phyloP scores from a whole-genome alignment of 2,329 filamentous ascomycete genomes.

The Beauveria bassiana region DNA sequence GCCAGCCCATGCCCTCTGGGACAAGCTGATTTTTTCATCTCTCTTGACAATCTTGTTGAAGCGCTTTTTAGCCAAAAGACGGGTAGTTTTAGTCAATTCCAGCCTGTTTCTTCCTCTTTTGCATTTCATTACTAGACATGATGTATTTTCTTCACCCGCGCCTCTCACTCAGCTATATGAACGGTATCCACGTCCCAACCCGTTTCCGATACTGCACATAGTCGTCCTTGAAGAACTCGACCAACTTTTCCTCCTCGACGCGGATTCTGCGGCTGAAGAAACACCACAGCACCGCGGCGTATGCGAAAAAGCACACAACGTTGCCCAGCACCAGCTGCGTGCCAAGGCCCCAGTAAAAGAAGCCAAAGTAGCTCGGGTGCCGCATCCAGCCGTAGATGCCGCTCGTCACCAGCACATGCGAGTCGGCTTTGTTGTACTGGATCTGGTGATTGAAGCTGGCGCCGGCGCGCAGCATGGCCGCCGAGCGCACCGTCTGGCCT shows the following conservation, averaged over 20 bases:
- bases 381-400: slow-evolving; percentile 71
- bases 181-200: slow-evolving; percentile 74
- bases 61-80: neutral
- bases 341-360: slow-evolving; percentile 97
- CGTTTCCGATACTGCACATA: slow-evolving; percentile 66
- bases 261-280: slow-evolving; percentile 73
- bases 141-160: neutral
- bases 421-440: slow-evolving; percentile 57
- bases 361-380: slow-evolving; percentile 94
- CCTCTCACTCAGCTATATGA: slow-evolving; percentile 26
- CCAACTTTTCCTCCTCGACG: slow-evolving; percentile 70
- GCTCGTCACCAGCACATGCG: slow-evolving; percentile 72
- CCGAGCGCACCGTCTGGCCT: slow-evolving; percentile 69
- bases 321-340: slow-evolving; percentile 90
- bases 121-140: neutral
- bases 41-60: neutral
- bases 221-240: slow-evolving; percentile 76
- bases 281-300: slow-evolving; percentile 68
- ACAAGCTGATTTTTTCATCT: neutral
- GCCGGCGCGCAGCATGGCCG: slow-evolving; percentile 84
- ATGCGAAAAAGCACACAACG: slow-evolving; percentile 65
- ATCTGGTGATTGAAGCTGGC: slow-evolving; percentile 88
- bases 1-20: slow-evolving; percentile 21
- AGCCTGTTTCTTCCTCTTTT: neutral
- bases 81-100: neutral